Base-by-base conservation (phyloP, 1,284 basidiomycete species). In the Abortiporus biennis region DNA sequence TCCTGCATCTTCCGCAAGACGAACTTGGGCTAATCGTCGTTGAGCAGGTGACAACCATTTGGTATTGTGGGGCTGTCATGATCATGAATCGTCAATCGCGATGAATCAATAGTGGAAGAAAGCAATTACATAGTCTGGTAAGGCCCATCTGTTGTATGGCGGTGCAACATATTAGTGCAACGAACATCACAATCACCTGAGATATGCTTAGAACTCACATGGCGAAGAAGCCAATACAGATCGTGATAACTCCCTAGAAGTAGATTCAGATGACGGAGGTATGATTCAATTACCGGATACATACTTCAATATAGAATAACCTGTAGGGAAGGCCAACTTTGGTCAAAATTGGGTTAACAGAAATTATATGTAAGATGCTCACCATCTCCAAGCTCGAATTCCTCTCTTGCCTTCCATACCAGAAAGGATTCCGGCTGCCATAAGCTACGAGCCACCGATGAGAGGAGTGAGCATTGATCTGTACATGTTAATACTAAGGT, bases 351-450 rank as follows among this genome's bases (percentile, higher is more conserved):
- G n/a, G n/a, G n/a, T n/a, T n/a, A n/a, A 20, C 32, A 17, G 29
- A 30, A n/a, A 20, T 33, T 8, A 21, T 25, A n/a, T 19, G 8
- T 19, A 30, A 36, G 15, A 17, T 16, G 52, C 66, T 37, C 44
- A 77, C 80, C 80, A 85, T 60, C 77, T 64, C 86, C 85, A 89
- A 3, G 80, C 84, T 16, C 76, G 62, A 33, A 85, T 79, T 0
- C 85, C 84, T 19, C 70, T 63, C 42, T 67, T 69, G 2, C 80
- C 81, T 45, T 88, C 74, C 83, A 87, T 83, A 31, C 68, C 71
- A 4, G 70, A 66, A 15, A 89, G 67, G 41, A 89, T 82, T 2
- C 81, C 83, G 13, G 80, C 81, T 8, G 82, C 80, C 57, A 81
- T 76, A 21, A 83, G 60, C 75, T 82, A 45, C 13, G 40, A 27